Base-by-base conservation (phyloP, 1,284 basidiomycete genomes). In the Microbotryum scabiosae region DNA sequence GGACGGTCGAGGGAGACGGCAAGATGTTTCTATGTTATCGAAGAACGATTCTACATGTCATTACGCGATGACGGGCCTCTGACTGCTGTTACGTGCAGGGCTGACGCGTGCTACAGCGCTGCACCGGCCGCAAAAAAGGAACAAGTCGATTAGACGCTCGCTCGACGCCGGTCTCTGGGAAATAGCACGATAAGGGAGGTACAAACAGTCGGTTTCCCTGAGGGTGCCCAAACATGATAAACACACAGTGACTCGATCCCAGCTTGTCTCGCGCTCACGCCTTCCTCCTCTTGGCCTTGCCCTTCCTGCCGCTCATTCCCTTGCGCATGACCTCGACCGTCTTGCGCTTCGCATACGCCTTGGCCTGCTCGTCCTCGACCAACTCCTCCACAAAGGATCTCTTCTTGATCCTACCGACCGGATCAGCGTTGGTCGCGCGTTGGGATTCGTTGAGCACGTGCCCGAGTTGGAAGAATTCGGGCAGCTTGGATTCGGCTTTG, bases 381-480 rank as follows among this genome's bases (percentile, higher is more conserved):
- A 97, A 78, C 72, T 90, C 88, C 66, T 93, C 88, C 25, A 98
- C 88, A 51, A 97, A 79, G 18, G 86, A 88, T 69, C 84, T 80
- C 74, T 88, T 94, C 69, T 85, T 78, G 66, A 84, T 78, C 10
- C 83, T 80, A 87, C 88, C 65, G 86, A 83, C 10, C 81, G 77
- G 62, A 83, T 87, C 14, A 84, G 80, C 49, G 82, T 84, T 60
- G 85, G 88, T 72, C 91, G 86, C 32, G 86, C 88, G 58, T 83
- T 85, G 45, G 78, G 78, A 60, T 1, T 88, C 83, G 6, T 88
- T 82, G 48, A 96, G 74, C 70, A 97, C 84, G 48, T 85, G 91
- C 41, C 94, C 94, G 72, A 97, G 90, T 28, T 89, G 88, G 76
- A 96, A 94, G 70, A 86, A 85, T 75, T 92, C 92, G 16, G 86